These are phyloP conservation scores for Septoria linicola DNA, from an alignment of 2,329 filamentous ascomycete species.

Conservation along the genomic window DNA sequence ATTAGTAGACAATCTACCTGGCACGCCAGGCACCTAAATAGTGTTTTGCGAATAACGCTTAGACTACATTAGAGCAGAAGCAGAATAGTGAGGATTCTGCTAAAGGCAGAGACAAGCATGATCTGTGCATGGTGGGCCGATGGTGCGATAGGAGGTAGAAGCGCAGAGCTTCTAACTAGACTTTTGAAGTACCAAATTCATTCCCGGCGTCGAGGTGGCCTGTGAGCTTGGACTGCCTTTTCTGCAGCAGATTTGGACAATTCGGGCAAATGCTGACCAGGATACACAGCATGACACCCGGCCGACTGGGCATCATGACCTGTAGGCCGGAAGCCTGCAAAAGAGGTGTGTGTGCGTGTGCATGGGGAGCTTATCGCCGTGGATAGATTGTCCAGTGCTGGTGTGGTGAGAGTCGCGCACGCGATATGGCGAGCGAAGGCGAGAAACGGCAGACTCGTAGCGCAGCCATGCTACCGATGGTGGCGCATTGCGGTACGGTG, in stretches of 20 bases:
- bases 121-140: constrained; percentile 6
- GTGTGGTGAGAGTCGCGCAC: too few species aligned
- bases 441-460: too few species aligned
- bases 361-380: too few species aligned
- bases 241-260: constrained; percentile 6
- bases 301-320: not conserved
- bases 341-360: not conserved
- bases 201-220: constrained; percentile 10
- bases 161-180: constrained; percentile 7
- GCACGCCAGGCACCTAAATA: constrained; percentile 7
- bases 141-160: constrained; percentile 11
- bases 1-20: constrained; percentile 14
- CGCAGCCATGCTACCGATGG: too few species aligned
- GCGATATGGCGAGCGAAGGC: too few species aligned
- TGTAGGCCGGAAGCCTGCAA: not conserved
- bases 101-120: constrained; percentile 4
- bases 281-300: not conserved
- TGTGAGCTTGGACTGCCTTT: constrained; percentile 5
- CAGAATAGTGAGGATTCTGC: constrained; percentile 11
- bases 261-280: constrained; percentile 3
- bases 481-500: not conserved
- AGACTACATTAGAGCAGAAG: constrained; percentile 11
- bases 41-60: constrained; percentile 11
- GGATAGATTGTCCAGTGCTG: too few species aligned
- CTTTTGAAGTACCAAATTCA: constrained; percentile 7